Evolutionary conservation across 208 protist genomes (phyloP), one percentile per base, ranked within the genome.

Genomic region (Trichomonas gallinae): DNA sequence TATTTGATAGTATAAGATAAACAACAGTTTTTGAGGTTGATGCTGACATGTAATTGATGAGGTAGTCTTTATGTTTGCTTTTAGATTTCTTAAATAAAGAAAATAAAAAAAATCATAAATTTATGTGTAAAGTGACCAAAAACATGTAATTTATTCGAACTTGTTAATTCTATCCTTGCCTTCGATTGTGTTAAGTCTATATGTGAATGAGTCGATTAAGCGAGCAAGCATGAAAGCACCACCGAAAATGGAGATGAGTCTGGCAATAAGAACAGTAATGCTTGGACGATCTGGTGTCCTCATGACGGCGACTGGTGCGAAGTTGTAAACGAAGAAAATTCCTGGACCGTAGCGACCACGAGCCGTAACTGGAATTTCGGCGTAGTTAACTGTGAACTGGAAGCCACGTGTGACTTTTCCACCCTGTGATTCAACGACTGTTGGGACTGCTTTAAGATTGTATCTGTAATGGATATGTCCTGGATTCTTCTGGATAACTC

Each of bases 181-280:
- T 51, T 93, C 87, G 31, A 93, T 34, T 13, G 87, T 93, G 15
- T 93, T 93, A 13, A 93, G 44, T 93, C 87, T 93, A 44, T 93
- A 93, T 17, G 40, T 44, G 44, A 93, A 93, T 93, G 87, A 93
- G 34, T 93, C 87, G 26, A 93, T 93, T 8, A 93, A 26, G 11
- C 44, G 4, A 6, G 40, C 87, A 17, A 93, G 44, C 87, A 93
- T 93, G 26, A 93, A 93, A 2, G 44, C 11, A 2, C 87, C 87
- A 51, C 87, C 87, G 31, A 93, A 48, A 38, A 93, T 93, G 10
- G 87, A 93, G 17, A 93, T 44, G 15, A 42, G 44, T 93, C 87
- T 48, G 38, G 87, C 87, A 3, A 93, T 17, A 15, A 51, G 44
- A 48, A 93, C 45, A n/a, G 87, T 17, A 31, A 93, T 48, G 26